Conservation (phyloP, 2,329 filamentous ascomycete genomes). For the Endoconidiophora polonica region DNA sequence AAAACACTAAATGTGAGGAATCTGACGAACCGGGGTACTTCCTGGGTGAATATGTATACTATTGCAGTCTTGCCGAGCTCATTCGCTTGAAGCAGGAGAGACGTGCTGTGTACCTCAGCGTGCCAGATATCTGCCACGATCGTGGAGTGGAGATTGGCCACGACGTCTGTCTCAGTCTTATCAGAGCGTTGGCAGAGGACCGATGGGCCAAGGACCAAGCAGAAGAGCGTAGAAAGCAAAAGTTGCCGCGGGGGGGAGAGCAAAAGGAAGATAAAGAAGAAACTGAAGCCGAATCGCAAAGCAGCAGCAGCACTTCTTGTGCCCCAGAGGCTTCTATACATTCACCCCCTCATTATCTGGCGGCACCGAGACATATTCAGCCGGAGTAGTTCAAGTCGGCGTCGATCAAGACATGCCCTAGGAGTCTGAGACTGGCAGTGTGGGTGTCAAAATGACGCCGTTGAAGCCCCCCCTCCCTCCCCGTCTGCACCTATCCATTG, state of each 20-base stretch:
- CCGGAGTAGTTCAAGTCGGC: too few relatives aligned
- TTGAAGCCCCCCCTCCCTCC: too few relatives aligned
- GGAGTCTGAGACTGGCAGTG: too few relatives aligned
- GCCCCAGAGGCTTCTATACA: neutral
- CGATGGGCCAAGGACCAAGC: slow-evolving; percentile 19
- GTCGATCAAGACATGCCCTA: too few relatives aligned
- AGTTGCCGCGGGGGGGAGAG: neutral
- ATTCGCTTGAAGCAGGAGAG: slow-evolving; percentile 28
- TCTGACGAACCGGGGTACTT: slow-evolving; percentile 57
- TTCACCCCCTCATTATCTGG: too few relatives aligned
- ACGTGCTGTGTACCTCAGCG: slow-evolving; percentile 54
- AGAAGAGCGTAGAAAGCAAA: neutral
- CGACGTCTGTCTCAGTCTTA: slow-evolving; percentile 36
- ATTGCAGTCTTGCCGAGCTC: slow-evolving; percentile 45
- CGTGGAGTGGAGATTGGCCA: slow-evolving; percentile 30
- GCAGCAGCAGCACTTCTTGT: too few relatives aligned
- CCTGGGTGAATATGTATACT: slow-evolving; percentile 67
- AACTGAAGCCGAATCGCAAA: neutral
- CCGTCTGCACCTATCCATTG: too few relatives aligned
- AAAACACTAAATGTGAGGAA: slow-evolving; percentile 32
- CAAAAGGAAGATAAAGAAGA: neutral
- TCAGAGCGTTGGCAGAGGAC: slow-evolving; percentile 39
- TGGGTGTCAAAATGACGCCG: too few relatives aligned
- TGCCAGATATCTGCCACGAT: slow-evolving; percentile 42
- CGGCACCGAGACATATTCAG: too few relatives aligned